Evolutionary conservation across 2,329 filamentous ascomycete species (phyloP).

Genomic region (Fusarium odoratissimum): DNA sequence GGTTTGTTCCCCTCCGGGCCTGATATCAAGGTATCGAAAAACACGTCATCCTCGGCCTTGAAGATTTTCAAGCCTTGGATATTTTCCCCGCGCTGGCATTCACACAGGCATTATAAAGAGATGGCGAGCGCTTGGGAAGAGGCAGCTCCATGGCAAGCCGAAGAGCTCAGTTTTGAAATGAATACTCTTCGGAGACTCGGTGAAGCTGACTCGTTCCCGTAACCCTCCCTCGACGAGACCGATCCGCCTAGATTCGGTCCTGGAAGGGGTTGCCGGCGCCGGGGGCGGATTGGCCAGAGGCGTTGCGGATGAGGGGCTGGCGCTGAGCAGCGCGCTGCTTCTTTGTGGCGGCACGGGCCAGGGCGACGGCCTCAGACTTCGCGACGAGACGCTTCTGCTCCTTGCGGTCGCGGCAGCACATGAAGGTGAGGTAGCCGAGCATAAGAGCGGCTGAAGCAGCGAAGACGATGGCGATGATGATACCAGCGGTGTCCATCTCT

Average conservation of each 20-base stretch:
- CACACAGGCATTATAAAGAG: conserved; percentile 24
- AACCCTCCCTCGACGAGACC: conserved; percentile 30
- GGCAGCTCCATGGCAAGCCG: neutral
- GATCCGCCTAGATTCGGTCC: conserved; percentile 50
- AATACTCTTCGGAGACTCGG: conserved; percentile 36
- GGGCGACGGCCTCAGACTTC: conserved; percentile 62
- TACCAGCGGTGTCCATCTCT: conserved; percentile 58
- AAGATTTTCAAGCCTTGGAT: conserved; percentile 19
- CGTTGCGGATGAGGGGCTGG: conserved; percentile 53
- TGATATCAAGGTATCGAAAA: conserved; percentile 44
- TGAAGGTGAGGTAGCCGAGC: conserved; percentile 58
- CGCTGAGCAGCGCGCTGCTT: conserved; percentile 54
- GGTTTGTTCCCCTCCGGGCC: conserved; percentile 31
- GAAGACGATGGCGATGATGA: conserved; percentile 62
- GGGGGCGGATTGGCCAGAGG: conserved; percentile 39
- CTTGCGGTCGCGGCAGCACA: conserved; percentile 63
- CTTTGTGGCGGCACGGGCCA: conserved; percentile 61
- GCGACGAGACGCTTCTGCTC: conserved; percentile 57
- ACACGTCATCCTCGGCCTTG: conserved; percentile 32
- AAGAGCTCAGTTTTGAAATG: neutral
- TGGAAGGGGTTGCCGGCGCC: conserved; percentile 51
- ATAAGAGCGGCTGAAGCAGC: conserved; percentile 53
- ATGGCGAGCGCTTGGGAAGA: neutral
- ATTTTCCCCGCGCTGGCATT: conserved; percentile 15
- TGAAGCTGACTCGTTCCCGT: conserved; percentile 27